A percentile compares a stretch with the other conserved stretches of the same genome.
Conservation (phyloP, 768 basidiomycete species). For the Suillus placidus region DNA sequence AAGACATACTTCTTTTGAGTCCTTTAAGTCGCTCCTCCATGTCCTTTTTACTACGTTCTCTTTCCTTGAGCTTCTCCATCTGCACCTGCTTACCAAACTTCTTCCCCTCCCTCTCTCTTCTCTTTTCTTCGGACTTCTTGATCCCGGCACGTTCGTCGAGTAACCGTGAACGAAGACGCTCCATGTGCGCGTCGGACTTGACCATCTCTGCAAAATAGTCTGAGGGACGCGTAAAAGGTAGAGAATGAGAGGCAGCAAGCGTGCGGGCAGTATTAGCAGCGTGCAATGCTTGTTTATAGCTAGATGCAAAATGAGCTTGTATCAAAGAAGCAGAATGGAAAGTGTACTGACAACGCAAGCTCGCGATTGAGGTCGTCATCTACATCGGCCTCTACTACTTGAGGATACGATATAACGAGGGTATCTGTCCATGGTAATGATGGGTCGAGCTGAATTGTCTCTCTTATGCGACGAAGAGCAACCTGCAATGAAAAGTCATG, state of each 20-base stretch:
- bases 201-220: slow-evolving; percentile 99
- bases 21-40: slow-evolving; percentile 85
- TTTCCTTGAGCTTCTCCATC: slow-evolving; percentile 88
- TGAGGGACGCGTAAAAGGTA: slow-evolving; percentile 87
- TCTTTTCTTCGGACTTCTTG: slow-evolving; percentile 89
- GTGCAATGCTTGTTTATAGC: slow-evolving; percentile 95
- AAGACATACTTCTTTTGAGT: slow-evolving; percentile 82
- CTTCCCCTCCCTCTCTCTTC: slow-evolving; percentile 91
- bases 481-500: slow-evolving; percentile 42
- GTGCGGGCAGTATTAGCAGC: slow-evolving; percentile 73
- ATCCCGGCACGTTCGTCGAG: slow-evolving; percentile 88
- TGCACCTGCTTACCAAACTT: slow-evolving; percentile 99
- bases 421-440: slow-evolving; percentile 87
- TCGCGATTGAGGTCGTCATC: slow-evolving; percentile 92
- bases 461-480: slow-evolving; percentile 80
- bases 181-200: slow-evolving; percentile 97
- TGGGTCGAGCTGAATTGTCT: slow-evolving; percentile 72
- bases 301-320: slow-evolving; percentile 34
- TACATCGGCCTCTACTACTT: slow-evolving; percentile 74
- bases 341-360: slow-evolving; percentile 74
- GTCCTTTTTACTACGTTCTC: slow-evolving; percentile 88
- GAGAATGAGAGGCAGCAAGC: slow-evolving; percentile 75
- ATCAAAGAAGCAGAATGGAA: slow-evolving; percentile 1
- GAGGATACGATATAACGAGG: slow-evolving; percentile 68
- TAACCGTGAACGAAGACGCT: slow-evolving; percentile 86